A percentile compares a stretch with the other conserved stretches of the same genome.
phyloP scores from a whole-genome alignment of 129 eudicot genomes.

The Sambucus nigra region DNA sequence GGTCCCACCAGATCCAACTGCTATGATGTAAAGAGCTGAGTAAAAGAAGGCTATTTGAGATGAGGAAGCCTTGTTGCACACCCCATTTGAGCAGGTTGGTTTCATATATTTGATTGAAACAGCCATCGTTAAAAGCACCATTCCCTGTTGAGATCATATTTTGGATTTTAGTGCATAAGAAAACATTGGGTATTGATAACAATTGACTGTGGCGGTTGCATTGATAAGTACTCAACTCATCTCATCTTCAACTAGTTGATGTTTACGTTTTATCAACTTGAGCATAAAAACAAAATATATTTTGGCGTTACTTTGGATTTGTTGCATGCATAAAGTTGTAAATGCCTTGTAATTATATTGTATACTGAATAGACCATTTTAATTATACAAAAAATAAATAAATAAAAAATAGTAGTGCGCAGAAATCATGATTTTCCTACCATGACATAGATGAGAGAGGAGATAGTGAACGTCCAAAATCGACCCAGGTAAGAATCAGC shows the following conservation, averaged over 20 bases:
- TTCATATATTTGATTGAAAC: slow-evolving; percentile 62
- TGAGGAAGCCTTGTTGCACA: slow-evolving; percentile 62
- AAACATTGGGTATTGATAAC: no score
- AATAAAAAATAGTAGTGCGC: not conserved
- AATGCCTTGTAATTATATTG: no score
- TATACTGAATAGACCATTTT: no score
- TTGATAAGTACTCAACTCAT: no score
- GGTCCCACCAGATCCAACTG: slow-evolving; percentile 88
- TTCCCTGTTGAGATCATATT: slow-evolving; percentile 50
- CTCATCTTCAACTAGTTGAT: no score
- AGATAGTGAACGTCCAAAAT: slow-evolving; percentile 84
- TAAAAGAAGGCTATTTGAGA: slow-evolving; percentile 72
- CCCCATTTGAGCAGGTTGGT: slow-evolving; percentile 61
- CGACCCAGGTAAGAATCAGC: slow-evolving; percentile 94
- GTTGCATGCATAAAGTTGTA: no score
- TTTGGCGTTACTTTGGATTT: no score
- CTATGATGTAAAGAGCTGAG: slow-evolving; percentile 67
- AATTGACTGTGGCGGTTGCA: no score
- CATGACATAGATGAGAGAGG: slow-evolving; percentile 71
- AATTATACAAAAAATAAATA: no score
- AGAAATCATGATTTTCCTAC: slow-evolving; percentile 33
- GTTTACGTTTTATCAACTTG: no score
- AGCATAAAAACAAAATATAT: not conserved
- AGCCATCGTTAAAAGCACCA: slow-evolving; percentile 77
- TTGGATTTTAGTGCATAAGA: no score